Percentiles rank a stretch among this genome's conserved stretches.
Evolutionary conservation across 306 rosid species (phyloP).

Genomic region (Citrullus mucosospermus): DNA sequence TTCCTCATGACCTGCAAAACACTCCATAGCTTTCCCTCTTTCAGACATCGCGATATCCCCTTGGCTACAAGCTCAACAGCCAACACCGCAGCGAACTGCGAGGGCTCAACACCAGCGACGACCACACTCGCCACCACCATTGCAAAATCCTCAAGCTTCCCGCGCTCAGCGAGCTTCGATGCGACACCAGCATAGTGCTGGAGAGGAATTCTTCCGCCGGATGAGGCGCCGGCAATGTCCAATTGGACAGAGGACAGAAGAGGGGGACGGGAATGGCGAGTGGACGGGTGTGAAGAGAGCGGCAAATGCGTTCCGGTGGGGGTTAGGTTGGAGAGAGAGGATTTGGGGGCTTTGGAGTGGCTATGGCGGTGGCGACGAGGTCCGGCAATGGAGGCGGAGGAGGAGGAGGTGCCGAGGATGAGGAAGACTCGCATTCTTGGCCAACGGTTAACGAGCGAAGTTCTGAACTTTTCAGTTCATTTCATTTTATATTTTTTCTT

Average conservation of each 20-base stretch:
- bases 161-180: slow-evolving; percentile 40
- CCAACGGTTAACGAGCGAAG: slow-evolving; percentile 22
- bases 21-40: slow-evolving; percentile 26
- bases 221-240: slow-evolving; percentile 10
- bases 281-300: slow-evolving; percentile 13
- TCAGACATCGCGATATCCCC: slow-evolving; percentile 29
- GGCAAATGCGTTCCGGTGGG: slow-evolving; percentile 13
- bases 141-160: slow-evolving; percentile 34
- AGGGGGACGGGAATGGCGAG: slow-evolving; percentile 25
- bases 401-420: slow-evolving; percentile 36
- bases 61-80: slow-evolving; percentile 32
- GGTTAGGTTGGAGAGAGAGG: slow-evolving; percentile 21
- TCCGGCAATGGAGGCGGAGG: slow-evolving; percentile 35
- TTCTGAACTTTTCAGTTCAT: slow-evolving; percentile 9
- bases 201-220: slow-evolving; percentile 22
- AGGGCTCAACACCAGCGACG: slow-evolving; percentile 29
- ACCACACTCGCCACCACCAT: slow-evolving; percentile 27
- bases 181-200: slow-evolving; percentile 31
- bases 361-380: slow-evolving; percentile 18
- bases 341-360: slow-evolving; percentile 27
- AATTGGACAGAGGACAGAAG: slow-evolving; percentile 16
- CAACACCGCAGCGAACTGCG: slow-evolving; percentile 27
- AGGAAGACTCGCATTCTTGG: slow-evolving; percentile 49
- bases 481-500: not conserved
- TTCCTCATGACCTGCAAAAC: slow-evolving; percentile 32